These are phyloP conservation scores for Yamadazyma buinensis DNA, from an alignment of 1,139 yeast species.

Conservation along the genomic window DNA sequence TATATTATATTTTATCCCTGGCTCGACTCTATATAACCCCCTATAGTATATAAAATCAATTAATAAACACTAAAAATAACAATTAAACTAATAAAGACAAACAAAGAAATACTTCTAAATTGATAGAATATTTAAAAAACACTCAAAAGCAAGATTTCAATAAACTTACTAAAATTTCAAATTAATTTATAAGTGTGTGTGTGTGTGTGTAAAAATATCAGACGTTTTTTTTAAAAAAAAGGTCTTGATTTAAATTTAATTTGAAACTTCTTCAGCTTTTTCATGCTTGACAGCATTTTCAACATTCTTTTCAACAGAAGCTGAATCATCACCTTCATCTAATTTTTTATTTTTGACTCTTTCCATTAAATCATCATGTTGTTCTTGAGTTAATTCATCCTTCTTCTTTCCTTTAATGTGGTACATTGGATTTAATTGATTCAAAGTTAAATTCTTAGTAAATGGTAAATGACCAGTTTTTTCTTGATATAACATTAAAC, in stretches of 20 bases:
- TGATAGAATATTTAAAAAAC: too few species aligned
- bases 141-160: neutral
- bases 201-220: conserved; percentile 7
- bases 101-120: too few species aligned
- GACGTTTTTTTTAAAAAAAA: too few species aligned
- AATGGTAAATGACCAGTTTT: conserved; percentile 40
- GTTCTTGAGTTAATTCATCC: conserved; percentile 49
- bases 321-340: conserved; percentile 14
- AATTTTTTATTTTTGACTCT: conserved; percentile 27
- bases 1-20: too few species aligned
- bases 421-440: conserved; percentile 67
- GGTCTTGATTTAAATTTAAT: neutral
- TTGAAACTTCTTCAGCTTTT: conserved; percentile 4
- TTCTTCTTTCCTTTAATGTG: conserved; percentile 66
- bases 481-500: conserved; percentile 71
- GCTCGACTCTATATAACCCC: conserved; percentile 17
- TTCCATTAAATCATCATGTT: conserved; percentile 52
- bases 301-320: conserved; percentile 20
- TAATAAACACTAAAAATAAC: neutral
- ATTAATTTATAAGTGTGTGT: conserved; percentile 16
- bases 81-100: neutral
- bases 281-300: conserved; percentile 5
- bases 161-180: conserved; percentile 1
- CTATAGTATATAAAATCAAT: conserved; percentile 5
- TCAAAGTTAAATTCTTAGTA: conserved; percentile 47